Conservation (phyloP, 768 basidiomycete genomes). For the Asterophora parasitica region DNA sequence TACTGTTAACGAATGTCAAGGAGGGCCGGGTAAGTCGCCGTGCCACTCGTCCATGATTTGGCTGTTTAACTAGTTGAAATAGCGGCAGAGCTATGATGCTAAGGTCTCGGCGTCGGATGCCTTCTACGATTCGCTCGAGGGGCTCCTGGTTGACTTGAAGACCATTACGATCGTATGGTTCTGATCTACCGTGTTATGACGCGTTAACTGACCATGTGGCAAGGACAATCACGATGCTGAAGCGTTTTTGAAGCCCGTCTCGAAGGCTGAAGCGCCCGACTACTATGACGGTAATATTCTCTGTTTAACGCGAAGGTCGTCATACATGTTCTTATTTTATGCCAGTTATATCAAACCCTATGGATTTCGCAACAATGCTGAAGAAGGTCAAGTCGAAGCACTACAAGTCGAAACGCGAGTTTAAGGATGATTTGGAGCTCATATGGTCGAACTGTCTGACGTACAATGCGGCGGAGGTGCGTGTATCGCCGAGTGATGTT, state of each 20-base stretch:
- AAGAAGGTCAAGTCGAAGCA: constrained; percentile 89
- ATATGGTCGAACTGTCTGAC: constrained; percentile 96
- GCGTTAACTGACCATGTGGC: constrained; percentile 24
- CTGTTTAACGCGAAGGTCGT: constrained; percentile 2
- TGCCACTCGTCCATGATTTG: constrained; percentile 15
- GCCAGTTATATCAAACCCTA: constrained; percentile 86
- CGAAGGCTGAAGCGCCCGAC: constrained; percentile 85
- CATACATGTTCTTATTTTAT: constrained; percentile 8
- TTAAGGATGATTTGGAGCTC: constrained; percentile 89
- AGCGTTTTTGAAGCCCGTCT: constrained; percentile 91
- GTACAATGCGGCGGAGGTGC: constrained; percentile 87
- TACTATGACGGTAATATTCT: constrained; percentile 77
- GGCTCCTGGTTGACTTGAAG: constrained; percentile 80
- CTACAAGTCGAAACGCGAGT: constrained; percentile 93
- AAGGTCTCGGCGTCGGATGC: constrained; percentile 65
- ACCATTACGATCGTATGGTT: constrained; percentile 59
- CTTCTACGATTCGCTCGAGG: constrained; percentile 93
- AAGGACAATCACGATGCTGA: constrained; percentile 88
- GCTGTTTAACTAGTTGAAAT: constrained; percentile 5
- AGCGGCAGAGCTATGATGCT: constrained; percentile 49
- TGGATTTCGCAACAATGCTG: constrained; percentile 92
- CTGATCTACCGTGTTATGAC: constrained; percentile 12
- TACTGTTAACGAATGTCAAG: constrained; percentile 80
- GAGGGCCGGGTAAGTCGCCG: constrained; percentile 71
- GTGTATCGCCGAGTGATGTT: constrained; percentile 24